phyloP scores from a whole-genome alignment of 2,329 filamentous ascomycete species.

The Ambrosiella cleistominuta region DNA sequence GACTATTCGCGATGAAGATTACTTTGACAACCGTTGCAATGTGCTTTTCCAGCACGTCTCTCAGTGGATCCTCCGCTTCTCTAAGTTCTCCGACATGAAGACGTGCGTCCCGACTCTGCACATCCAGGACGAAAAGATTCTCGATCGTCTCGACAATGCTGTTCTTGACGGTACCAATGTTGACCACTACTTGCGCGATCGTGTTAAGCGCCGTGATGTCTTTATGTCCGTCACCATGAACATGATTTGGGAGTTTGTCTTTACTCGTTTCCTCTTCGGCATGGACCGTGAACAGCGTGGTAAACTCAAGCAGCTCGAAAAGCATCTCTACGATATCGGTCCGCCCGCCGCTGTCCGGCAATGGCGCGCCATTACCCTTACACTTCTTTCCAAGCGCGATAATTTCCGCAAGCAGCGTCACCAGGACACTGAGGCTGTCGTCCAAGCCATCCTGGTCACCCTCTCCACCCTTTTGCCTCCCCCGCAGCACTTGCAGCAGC shows the following conservation, averaged over 20 bases:
- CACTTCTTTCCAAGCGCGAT: slow-evolving; percentile 63
- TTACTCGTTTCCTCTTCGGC: slow-evolving; percentile 92
- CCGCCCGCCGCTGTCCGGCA: slow-evolving; percentile 78
- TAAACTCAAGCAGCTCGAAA: slow-evolving; percentile 91
- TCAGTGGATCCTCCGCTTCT: slow-evolving; percentile 95
- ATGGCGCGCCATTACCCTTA: slow-evolving; percentile 92
- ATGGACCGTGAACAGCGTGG: slow-evolving; percentile 97
- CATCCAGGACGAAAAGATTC: slow-evolving; percentile 79
- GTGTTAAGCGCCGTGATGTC: slow-evolving; percentile 74
- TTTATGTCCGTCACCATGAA: slow-evolving; percentile 99
- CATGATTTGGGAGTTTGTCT: slow-evolving; percentile 98
- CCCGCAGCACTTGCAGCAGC: slow-evolving; percentile 58
- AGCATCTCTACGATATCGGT: slow-evolving; percentile 74
- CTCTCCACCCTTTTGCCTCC: slow-evolving; percentile 74
- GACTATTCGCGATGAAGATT: slow-evolving; percentile 69
- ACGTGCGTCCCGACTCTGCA: slow-evolving; percentile 69
- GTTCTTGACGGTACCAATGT: slow-evolving; percentile 90
- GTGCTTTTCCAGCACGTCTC: slow-evolving; percentile 90
- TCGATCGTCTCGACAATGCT: slow-evolving; percentile 84
- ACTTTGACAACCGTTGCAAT: slow-evolving; percentile 87
- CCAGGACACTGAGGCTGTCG: slow-evolving; percentile 88
- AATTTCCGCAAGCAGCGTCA: slow-evolving; percentile 69
- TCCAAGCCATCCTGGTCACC: slow-evolving; percentile 65
- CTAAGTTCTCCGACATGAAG: slow-evolving; percentile 88
- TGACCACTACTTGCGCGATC: slow-evolving; percentile 70